Evolutionary conservation across 2,329 filamentous ascomycete genomes (phyloP).

Genomic region (Fusarium beomiforme): DNA sequence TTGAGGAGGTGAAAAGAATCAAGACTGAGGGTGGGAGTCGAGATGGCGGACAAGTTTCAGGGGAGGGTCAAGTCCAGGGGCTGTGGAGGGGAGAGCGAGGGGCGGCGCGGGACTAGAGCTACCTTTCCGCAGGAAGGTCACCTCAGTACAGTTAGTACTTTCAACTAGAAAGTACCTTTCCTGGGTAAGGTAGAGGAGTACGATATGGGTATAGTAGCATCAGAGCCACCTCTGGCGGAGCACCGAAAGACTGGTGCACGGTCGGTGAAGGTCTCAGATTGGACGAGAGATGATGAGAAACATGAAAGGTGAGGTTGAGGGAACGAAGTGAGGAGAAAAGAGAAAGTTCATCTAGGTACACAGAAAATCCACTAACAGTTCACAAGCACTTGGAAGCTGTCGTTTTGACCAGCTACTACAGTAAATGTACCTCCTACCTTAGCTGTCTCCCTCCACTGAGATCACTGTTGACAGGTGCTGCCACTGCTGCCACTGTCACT

Average conservation of each 20-base stretch:
- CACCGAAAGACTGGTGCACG: conserved; percentile 17
- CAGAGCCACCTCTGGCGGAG: conserved; percentile 30
- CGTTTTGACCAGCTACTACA: too few relatives aligned
- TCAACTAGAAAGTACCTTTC: background rate
- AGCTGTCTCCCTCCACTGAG: background rate
- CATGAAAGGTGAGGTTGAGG: background rate
- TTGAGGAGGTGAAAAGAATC: conserved; percentile 14
- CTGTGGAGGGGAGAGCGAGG: conserved; percentile 37
- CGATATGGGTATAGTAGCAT: conserved; percentile 13
- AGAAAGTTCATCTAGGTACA: too few relatives aligned
- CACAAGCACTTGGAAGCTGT: background rate
- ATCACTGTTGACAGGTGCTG: conserved; percentile 15
- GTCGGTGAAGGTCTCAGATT: background rate
- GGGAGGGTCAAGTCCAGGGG: conserved; percentile 41
- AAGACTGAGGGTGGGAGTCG: conserved; percentile 34
- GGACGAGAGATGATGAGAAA: background rate
- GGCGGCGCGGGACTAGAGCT: conserved; percentile 30
- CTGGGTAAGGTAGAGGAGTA: background rate
- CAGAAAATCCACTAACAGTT: background rate
- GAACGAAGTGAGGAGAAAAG: background rate
- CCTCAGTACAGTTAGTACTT: background rate
- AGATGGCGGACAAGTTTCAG: conserved; percentile 43
- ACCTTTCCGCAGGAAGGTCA: background rate
- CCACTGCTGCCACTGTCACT: background rate
- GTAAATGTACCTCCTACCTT: too few relatives aligned